Evolutionary conservation across 345 rosid species (phyloP).

Genomic region (Lepidium sativum): DNA sequence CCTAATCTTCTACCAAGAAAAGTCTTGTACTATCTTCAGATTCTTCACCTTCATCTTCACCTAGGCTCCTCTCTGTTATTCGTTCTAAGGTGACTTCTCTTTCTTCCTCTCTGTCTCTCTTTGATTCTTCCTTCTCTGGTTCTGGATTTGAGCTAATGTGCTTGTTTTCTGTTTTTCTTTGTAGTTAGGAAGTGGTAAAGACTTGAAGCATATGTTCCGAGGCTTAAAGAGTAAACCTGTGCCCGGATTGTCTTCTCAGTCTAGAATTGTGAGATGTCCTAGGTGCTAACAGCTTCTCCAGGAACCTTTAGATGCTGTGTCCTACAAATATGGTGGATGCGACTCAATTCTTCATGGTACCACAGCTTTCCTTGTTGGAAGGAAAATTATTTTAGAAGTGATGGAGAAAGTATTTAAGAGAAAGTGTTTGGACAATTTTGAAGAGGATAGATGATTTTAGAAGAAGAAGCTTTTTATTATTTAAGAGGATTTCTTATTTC

Average conservation of each 20-base stretch:
- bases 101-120: not conserved
- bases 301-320: slow-evolving; percentile 41
- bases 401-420: no score
- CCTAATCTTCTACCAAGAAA: slow-evolving; percentile 20
- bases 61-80: slow-evolving; percentile 20
- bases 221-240: slow-evolving; percentile 25
- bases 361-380: not conserved
- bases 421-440: no score
- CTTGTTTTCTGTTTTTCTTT: not conserved
- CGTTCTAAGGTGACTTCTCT: slow-evolving; percentile 27
- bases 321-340: slow-evolving; percentile 64
- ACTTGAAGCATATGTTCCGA: slow-evolving; percentile 25
- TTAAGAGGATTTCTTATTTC: no score
- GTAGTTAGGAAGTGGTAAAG: slow-evolving; percentile 26
- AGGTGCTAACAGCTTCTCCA: slow-evolving; percentile 50
- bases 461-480: no score
- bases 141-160: slow-evolving; percentile 3
- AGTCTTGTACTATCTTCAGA: slow-evolving; percentile 11
- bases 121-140: not conserved
- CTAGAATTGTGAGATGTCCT: slow-evolving; percentile 72
- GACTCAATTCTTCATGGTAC: slow-evolving; percentile 52
- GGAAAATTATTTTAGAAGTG: no score
- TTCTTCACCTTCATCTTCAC: slow-evolving; percentile 25
- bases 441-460: no score
- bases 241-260: slow-evolving; percentile 26